phyloP scores from a whole-genome alignment of 2,329 filamentous ascomycete species.

The Penicillium sp. region DNA sequence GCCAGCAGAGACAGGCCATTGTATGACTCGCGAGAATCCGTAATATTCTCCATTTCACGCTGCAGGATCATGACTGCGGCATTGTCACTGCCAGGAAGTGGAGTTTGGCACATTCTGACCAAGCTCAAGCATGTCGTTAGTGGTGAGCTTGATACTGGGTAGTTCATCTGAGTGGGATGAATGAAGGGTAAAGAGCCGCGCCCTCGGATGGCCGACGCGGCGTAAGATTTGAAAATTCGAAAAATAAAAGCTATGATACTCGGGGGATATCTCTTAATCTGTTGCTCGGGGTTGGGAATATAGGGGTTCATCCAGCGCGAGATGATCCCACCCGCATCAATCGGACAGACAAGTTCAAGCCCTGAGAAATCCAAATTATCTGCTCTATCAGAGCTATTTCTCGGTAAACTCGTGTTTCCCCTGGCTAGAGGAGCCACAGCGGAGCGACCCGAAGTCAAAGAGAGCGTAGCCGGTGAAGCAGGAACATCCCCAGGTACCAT shows the following conservation, averaged over 20 bases:
- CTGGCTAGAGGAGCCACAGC: background rate
- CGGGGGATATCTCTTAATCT: conserved; percentile 47
- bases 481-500: background rate
- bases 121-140: conserved; percentile 50
- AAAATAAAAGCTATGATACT: conserved; percentile 46
- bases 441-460: background rate
- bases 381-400: background rate
- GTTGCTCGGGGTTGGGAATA: conserved; percentile 51
- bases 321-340: conserved; percentile 52
- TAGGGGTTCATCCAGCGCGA: conserved; percentile 57
- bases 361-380: conserved; percentile 36
- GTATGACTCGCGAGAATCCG: conserved; percentile 25
- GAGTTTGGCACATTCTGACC: conserved; percentile 46
- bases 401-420: background rate
- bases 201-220: conserved; percentile 41
- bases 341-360: conserved; percentile 49
- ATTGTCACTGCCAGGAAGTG: conserved; percentile 37
- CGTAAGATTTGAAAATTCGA: conserved; percentile 52
- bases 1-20: conserved; percentile 41
- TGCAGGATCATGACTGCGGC: conserved; percentile 41
- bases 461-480: background rate
- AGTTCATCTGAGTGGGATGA: conserved; percentile 44
- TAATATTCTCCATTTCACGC: conserved; percentile 50
- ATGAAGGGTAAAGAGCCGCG: conserved; percentile 51
- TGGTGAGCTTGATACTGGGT: conserved; percentile 31